A percentile compares a stretch with the other conserved stretches of the same genome.
These are phyloP conservation scores for Exophiala dermatitidis DNA, from an alignment of 2,329 filamentous ascomycete species.

Conservation along the genomic window DNA sequence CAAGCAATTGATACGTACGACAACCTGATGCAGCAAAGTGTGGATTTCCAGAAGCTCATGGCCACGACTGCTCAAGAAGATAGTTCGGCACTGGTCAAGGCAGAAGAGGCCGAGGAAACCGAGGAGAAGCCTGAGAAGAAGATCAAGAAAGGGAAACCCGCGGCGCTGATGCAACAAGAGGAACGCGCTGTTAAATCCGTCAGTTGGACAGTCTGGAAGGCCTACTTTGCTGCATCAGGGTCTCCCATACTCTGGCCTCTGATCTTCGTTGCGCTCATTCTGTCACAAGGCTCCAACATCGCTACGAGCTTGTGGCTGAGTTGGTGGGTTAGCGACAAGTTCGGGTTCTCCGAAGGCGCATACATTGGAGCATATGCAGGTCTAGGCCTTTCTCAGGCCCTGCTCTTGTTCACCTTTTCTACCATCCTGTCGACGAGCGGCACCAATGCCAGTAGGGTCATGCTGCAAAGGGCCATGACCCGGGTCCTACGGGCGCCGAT, in stretches of 20 bases:
- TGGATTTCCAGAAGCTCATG: slow-evolving; percentile 76
- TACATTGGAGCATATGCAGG: slow-evolving; percentile 67
- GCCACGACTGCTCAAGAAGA: slow-evolving; percentile 64
- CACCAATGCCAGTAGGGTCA: slow-evolving; percentile 71
- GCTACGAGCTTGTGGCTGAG: slow-evolving; percentile 85
- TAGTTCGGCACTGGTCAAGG: slow-evolving; percentile 36
- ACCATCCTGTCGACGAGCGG: slow-evolving; percentile 69
- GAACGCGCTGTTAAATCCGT: slow-evolving; percentile 65
- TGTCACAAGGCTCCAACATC: slow-evolving; percentile 79
- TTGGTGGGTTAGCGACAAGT: slow-evolving; percentile 83
- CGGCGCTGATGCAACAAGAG: slow-evolving; percentile 42
- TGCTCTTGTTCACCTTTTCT: slow-evolving; percentile 75
- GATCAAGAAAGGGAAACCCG: slow-evolving; percentile 42
- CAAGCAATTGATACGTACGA: slow-evolving; percentile 82
- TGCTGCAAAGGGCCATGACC: slow-evolving; percentile 73
- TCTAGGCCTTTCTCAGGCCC: slow-evolving; percentile 62
- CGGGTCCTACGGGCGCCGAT: slow-evolving; percentile 63
- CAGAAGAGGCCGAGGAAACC: slow-evolving; percentile 42
- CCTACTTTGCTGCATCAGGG: slow-evolving; percentile 70
- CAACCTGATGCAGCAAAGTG: slow-evolving; percentile 72
- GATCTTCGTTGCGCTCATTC: slow-evolving; percentile 57
- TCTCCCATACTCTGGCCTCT: slow-evolving; percentile 60
- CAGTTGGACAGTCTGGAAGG: slow-evolving; percentile 68
- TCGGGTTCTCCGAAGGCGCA: slow-evolving; percentile 55
- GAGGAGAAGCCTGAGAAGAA: slow-evolving; percentile 42